These are phyloP conservation scores for Yamadazyma mexicana DNA, from an alignment of 1,139 yeast species.

Conservation along the genomic window DNA sequence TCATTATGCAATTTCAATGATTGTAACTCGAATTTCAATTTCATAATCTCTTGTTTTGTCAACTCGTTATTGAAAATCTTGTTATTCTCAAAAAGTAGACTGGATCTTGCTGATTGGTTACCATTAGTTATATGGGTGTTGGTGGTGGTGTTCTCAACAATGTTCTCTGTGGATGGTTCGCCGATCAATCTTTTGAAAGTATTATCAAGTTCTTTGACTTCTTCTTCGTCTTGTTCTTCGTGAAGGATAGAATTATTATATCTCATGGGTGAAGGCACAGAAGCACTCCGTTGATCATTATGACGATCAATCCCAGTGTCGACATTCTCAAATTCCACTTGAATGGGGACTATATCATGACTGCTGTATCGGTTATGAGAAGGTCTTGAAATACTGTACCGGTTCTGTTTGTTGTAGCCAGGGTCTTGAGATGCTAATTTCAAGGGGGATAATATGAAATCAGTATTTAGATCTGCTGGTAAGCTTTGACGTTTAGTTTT, in stretches of 20 bases:
- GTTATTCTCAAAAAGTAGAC: slow-evolving; percentile 31
- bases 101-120: slow-evolving; percentile 27
- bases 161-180: slow-evolving; percentile 9
- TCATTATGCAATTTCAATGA: slow-evolving; percentile 57
- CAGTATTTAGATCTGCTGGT: slow-evolving; percentile 33
- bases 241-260: slow-evolving; percentile 3
- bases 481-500: slow-evolving; percentile 34
- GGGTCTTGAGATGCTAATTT: slow-evolving; percentile 27
- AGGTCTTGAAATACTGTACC: slow-evolving; percentile 34
- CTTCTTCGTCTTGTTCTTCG: slow-evolving; percentile 15
- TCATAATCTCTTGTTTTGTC: slow-evolving; percentile 52
- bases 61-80: slow-evolving; percentile 32
- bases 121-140: slow-evolving; percentile 1
- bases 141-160: slow-evolving; percentile 4
- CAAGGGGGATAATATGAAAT: slow-evolving; percentile 47
- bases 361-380: slow-evolving; percentile 43
- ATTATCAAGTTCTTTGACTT: slow-evolving; percentile 8
- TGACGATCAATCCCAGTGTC: background rate
- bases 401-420: slow-evolving; percentile 10
- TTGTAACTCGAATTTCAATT: slow-evolving; percentile 53
- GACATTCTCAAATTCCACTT: slow-evolving; percentile 41
- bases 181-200: slow-evolving; percentile 14
- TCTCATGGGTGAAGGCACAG: slow-evolving; percentile 25
- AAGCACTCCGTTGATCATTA: slow-evolving; percentile 24
- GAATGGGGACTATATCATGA: slow-evolving; percentile 46